Base-by-base conservation (phyloP, 352 stramenopile genomes). In the Globisporangium takayamanum region DNA sequence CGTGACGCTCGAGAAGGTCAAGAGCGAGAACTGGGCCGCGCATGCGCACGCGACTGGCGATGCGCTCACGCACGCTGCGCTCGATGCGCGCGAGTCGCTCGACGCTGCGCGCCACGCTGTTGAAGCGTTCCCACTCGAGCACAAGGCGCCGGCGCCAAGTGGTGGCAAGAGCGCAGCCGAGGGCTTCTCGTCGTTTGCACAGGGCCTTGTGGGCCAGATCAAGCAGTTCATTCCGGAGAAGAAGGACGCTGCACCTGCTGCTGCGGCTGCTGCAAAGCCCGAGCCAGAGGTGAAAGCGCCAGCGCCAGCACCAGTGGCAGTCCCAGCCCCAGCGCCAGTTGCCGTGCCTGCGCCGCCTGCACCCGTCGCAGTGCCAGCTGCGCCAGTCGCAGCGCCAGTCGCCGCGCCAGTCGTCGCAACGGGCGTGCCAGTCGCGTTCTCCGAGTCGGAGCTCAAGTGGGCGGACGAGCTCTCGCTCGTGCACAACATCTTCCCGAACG, bases 361-460 rank as follows among this genome's bases (percentile, higher is more conserved):
- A 30, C 7, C 49, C 39, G 42, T 46, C 12, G 30, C 46, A 18
- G 39, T 62, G n/a, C 55, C 57, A 28, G 41, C 48, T 0, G 30
- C 36, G 6, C 55, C 64, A 52, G 58, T 59, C 22, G 53, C 66
- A 8, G 54, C 42, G 18, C 46, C 46, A 52, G 36, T 26, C 4
- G 33, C 39, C 2, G 33, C 26, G 0, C 54, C 49, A 22, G 50
- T 42, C 20, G 68, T 74, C 37, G 60, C 54, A 41, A 54, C 47
- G 15, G 44, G 39, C n/a, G 47, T 60, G 6, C 54, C 61, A 4
- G 57, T 72, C 36, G 73, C 74, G 30, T 79, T 87, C 51, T 84
- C 78, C 3, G 76, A 88, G 16, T 59, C 64, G 0, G 82, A 92
- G 62, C 62, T 87, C 46, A 88, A 89, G 62, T 92, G 82, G 82